Evolutionary conservation across 805 yeast genomes (phyloP), one percentile per base, ranked within the genome.

Genomic region (Limtongia smithiae): DNA sequence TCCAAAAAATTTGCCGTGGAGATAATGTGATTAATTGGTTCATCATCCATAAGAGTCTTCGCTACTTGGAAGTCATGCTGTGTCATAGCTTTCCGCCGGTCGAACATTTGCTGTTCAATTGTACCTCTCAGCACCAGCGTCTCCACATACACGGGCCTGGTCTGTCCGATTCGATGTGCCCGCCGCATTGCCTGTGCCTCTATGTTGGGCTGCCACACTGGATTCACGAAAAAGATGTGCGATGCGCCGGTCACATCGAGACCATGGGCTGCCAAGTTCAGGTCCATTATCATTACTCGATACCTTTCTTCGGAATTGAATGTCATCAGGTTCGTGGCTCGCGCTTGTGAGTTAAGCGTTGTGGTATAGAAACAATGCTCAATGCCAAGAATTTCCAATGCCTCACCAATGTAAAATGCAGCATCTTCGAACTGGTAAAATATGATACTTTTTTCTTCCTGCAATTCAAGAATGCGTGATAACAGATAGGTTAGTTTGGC

Each of bases 171-270:
- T 65, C 89, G 74, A 65, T 83, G 90, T 0, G 88, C 83, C 68
- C 90, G 75, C 56, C 83, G 82, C 41, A 83, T 81, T 0, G 88
- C 88, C 59, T 83, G 89, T 0, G 88, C 88, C 61, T 83, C 89
- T 17, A 79, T 70, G 0, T 84, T 75, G 48, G 79, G 71, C 54
- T 74, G 78, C 89, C 88, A 83, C 1, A 83, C 82, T 1, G 88
- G 88, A 56, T 76, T 81, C n/a, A 82, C 69, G 61, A 83, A 82
- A 60, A 80, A 83, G 1, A 83, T 85, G 45, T 80, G 70, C 0
- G 87, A 80, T 3, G 89, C 89, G 0, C 81, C 72, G 17, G 80
- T 76, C 6, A 83, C 80, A 0, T 85, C 82, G 37, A 83, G 63
- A 0, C 89, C 89, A 66, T 81, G 86, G 0, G 89, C 71, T 0